Evolutionary conservation across 2,329 filamentous ascomycete species (phyloP).

Genomic region (Calonectria pseudoturangicola): DNA sequence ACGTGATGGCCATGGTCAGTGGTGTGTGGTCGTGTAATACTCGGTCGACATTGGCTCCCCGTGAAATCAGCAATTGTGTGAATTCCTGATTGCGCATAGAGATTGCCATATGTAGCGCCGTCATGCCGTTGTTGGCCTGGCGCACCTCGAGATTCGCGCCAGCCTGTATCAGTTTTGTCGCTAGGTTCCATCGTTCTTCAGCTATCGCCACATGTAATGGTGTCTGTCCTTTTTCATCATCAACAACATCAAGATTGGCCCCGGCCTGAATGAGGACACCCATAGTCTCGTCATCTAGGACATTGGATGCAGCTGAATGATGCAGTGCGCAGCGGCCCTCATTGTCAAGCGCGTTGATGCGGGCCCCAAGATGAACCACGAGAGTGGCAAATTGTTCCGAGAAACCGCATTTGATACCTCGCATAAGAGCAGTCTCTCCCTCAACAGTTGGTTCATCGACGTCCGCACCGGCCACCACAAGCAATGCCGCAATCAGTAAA

Average conservation of each 20-base stretch:
- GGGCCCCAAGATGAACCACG: conserved; percentile 50
- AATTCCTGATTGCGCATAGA: conserved; percentile 55
- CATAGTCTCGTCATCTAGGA: conserved; percentile 54
- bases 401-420: conserved; percentile 54
- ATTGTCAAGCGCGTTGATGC: conserved; percentile 51
- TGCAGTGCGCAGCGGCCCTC: conserved; percentile 53
- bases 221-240: conserved; percentile 53
- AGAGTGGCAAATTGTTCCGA: conserved; percentile 55
- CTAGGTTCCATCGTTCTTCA: conserved; percentile 50
- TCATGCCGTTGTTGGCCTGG: conserved; percentile 50
- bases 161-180: conserved; percentile 52
- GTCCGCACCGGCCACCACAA: conserved; percentile 54
- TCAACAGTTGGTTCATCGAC: conserved; percentile 54
- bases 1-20: conserved; percentile 54
- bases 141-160: conserved; percentile 53
- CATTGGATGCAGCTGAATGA: conserved; percentile 54
- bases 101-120: conserved; percentile 54
- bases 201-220: conserved; percentile 53
- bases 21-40: conserved; percentile 54
- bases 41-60: conserved; percentile 53
- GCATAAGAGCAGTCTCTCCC: conserved; percentile 53
- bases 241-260: conserved; percentile 50
- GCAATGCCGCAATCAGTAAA: conserved; percentile 53
- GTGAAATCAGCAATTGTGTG: conserved; percentile 52
- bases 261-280: conserved; percentile 50